Evolutionary conservation across 805 yeast species (phyloP).

Genomic region (Saturnispora sekii): DNA sequence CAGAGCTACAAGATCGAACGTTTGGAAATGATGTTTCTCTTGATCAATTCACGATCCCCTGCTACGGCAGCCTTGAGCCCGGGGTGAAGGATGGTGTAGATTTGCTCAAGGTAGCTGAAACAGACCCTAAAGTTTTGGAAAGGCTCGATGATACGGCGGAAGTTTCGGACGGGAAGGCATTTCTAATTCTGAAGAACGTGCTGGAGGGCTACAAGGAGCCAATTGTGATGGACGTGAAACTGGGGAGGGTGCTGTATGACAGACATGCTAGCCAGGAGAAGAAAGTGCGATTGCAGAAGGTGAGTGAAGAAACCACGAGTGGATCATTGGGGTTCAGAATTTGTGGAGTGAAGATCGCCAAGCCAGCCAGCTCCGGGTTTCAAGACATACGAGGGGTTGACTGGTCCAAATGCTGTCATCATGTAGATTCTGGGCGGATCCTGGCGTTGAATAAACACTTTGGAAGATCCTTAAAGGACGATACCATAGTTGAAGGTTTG

Average conservation of each 20-base stretch:
- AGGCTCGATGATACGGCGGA: constrained; percentile 11
- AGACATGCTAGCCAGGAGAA: constrained; percentile 50
- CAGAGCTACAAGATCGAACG: constrained; percentile 19
- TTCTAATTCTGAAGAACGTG: constrained; percentile 63
- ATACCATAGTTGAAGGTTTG: constrained; percentile 37
- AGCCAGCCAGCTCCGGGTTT: constrained; percentile 1
- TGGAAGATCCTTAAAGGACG: constrained; percentile 51
- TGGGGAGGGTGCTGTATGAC: constrained; percentile 69
- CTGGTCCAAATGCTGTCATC: constrained; percentile 16
- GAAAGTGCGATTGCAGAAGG: constrained; percentile 46
- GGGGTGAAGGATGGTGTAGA: constrained; percentile 12
- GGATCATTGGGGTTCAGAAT: constrained; percentile 68
- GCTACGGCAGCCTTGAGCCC: constrained; percentile 32
- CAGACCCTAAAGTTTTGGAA: constrained; percentile 17
- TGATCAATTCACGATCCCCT: constrained; percentile 26
- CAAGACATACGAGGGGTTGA: constrained; percentile 9
- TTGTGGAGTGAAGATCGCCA: constrained; percentile 70
- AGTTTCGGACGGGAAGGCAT: constrained; percentile 23
- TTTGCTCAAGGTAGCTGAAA: constrained; percentile 9
- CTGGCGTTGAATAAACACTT: constrained; percentile 42
- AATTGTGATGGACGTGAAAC: constrained; percentile 70
- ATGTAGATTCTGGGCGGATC: constrained; percentile 10
- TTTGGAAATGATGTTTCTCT: neutral
- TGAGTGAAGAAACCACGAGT: constrained; percentile 66
- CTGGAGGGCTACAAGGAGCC: constrained; percentile 55